Evolutionary conservation across 2,329 filamentous ascomycete genomes (phyloP), one percentile per base, ranked within the genome.

Genomic region (Penicillium decumbens): DNA sequence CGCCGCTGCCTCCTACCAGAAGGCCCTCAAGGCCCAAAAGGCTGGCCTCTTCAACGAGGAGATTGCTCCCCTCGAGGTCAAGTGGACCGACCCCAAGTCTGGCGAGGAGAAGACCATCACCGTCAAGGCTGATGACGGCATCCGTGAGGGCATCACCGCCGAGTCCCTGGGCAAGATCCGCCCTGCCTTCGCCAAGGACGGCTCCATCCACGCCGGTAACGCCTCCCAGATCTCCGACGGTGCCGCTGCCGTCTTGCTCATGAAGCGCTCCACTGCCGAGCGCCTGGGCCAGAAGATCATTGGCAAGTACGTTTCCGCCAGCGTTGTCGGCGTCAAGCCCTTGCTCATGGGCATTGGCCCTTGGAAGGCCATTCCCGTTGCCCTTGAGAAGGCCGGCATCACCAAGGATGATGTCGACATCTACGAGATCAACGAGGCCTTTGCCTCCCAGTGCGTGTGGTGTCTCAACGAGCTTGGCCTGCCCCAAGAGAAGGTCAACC

Each of bases 361-460:
- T 43, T 95, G 89, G 83, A 91, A 91, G 73, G 91, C 93, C 49
- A 97, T 98, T 65, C 93, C 93, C 57, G 87, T 91, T 68, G 91
- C 89, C 3, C 84, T 96, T 49, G 81, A 88, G 68, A 91, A 93
- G 71, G 88, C 91, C 0, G 90, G 91, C 52, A 83, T 98, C 62
- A 79, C 77, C 68, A 89, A 85, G 72, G 86, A 95, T 49, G 92
- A 97, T 60, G 89, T 98, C 27, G 93, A 97, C 69, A 92, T 97
- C 66, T 97, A 82, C 66, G 93, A 98, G 81, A 96, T 98, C 80
- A 98, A 98, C 78, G 93, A 98, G 81, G 93, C 93, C 1, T 98
- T 98, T 71, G 93, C 93, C 28, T 88, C 83, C 56, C 92, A 97
- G 80, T 95, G 89, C 72, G 73, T 97, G 59, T 97, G 88, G 87